Conservation (phyloP, 441 rosid species). For the Jatropha podagrica region DNA sequence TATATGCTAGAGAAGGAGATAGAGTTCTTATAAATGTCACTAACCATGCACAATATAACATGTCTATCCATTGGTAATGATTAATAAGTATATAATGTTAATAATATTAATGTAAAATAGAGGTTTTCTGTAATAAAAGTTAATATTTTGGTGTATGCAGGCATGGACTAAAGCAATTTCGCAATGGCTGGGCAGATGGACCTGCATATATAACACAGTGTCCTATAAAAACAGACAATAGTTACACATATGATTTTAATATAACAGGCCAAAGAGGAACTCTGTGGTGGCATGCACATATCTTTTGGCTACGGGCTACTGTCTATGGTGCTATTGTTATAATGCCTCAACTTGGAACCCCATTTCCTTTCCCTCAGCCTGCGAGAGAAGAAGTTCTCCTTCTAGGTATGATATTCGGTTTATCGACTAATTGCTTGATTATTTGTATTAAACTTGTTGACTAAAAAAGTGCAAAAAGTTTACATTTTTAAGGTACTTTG, state of each 20-base stretch:
- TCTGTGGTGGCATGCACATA: slow-evolving; percentile 92
- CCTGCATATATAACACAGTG: slow-evolving; percentile 32
- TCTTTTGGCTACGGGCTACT: slow-evolving; percentile 86
- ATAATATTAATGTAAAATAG: background rate
- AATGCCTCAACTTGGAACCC: slow-evolving; percentile 52
- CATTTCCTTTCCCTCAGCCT: slow-evolving; percentile 69
- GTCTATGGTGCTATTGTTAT: slow-evolving; percentile 81
- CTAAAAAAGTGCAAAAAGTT: background rate
- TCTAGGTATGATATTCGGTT: slow-evolving; percentile 25
- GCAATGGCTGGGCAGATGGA: slow-evolving; percentile 27
- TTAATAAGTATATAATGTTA: too few species aligned
- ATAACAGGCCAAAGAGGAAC: slow-evolving; percentile 77
- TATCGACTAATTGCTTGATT: too few species aligned
- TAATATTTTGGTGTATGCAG: background rate
- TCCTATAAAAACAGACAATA: slow-evolving; percentile 20
- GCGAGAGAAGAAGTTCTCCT: slow-evolving; percentile 46
- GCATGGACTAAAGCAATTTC: slow-evolving; percentile 29
- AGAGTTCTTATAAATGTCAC: slow-evolving; percentile 23
- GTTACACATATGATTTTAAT: slow-evolving; percentile 57
- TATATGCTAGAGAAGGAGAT: slow-evolving; percentile 27
- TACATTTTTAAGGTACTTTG: background rate
- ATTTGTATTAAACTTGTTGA: background rate
- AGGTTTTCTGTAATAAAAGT: too few species aligned
- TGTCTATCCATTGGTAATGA: slow-evolving; percentile 22
- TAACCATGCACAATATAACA: slow-evolving; percentile 21